Percentiles rank a stretch among this genome's conserved stretches.
Conservation (phyloP, 2,329 filamentous ascomycete genomes). For the Stagonosporopsis tanaceti region DNA sequence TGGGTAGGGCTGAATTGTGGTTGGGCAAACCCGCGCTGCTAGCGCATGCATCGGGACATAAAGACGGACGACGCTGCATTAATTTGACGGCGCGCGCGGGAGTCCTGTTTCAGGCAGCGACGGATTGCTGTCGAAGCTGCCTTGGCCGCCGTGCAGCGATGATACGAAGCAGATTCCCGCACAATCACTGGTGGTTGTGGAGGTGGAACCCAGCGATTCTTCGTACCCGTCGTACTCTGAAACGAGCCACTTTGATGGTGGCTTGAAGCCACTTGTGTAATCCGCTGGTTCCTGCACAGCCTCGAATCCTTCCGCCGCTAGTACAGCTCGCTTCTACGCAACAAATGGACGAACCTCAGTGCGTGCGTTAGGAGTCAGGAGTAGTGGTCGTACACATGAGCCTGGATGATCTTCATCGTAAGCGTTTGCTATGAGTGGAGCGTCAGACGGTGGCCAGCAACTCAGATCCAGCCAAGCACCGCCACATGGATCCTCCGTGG, state of each 20-base stretch:
- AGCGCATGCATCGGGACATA: conserved; percentile 9
- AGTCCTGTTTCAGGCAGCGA: conserved; percentile 12
- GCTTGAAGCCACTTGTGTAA: conserved; percentile 15
- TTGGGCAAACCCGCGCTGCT: conserved; percentile 25
- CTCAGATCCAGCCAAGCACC: neutral
- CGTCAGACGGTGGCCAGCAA: neutral
- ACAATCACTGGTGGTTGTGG: neutral
- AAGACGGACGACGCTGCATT: conserved; percentile 14
- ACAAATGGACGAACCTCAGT: neutral
- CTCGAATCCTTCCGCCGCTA: conserved; percentile 11
- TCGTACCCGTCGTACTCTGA: conserved; percentile 12
- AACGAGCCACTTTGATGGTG: conserved; percentile 6
- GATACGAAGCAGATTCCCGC: neutral
- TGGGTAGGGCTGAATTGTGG: conserved; percentile 44
- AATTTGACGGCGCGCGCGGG: neutral
- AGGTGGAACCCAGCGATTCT: neutral
- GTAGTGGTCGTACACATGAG: neutral
- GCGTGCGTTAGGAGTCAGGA: neutral
- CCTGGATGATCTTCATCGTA: neutral
- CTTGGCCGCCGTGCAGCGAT: neutral
- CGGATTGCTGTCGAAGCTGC: neutral
- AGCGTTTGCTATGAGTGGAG: neutral
- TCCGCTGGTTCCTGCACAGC: conserved; percentile 8
- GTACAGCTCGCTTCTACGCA: neutral
- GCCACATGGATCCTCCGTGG: neutral